Evolutionary conservation across 352 stramenopile genomes (phyloP), one percentile per base, ranked within the genome.

Genomic region (Thalassiosira livingstoniorum): DNA sequence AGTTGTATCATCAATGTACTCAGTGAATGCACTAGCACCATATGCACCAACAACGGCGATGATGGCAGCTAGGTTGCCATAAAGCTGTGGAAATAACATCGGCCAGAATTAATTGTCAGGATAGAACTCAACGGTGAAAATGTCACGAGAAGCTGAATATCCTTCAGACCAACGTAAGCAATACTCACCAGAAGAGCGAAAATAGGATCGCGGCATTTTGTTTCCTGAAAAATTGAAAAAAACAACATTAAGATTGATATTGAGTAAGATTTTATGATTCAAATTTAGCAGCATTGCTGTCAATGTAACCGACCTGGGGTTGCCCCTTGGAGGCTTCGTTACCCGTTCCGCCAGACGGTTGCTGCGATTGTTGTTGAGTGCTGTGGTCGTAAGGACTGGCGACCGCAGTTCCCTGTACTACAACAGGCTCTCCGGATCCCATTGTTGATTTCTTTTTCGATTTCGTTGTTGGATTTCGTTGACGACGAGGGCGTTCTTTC

Each of bases 181-280:
- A n/a, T n/a, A n/a, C n/a, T n/a, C n/a, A n/a, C n/a, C n/a, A 93
- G 78, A 43, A 92, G 0, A n/a, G 90, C 90, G 78, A 94, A 94
- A 57, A 91, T 69, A 4, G 88, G 90, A 86, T 94, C 90, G 29
- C 85, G 80, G 73, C 90, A 94, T 55, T 72, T 43, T 11, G 53
- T 83, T 39, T 57, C 75, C 39, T 82, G 27, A n/a, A 18, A 34
- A 65, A 51, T 51, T 58, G 11, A 32, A 23, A 29, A 37, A 35
- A 45, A 35, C 11, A 29, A 29, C n/a, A 34, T 15, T 34, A 62
- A 62, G 5, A 62, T 21, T 62, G 21, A 62, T 62, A 34, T n/a
- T 62, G n/a, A 34, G 21, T 62, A 21, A 62, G 21, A 5, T 21
- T n/a, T 62, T 62, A 34, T 7, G 7, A 34, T 21, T n/a, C n/a